These are phyloP conservation scores for Rhytidhysteron rufulum DNA, from an alignment of 2,329 filamentous ascomycete species.

Conservation along the genomic window DNA sequence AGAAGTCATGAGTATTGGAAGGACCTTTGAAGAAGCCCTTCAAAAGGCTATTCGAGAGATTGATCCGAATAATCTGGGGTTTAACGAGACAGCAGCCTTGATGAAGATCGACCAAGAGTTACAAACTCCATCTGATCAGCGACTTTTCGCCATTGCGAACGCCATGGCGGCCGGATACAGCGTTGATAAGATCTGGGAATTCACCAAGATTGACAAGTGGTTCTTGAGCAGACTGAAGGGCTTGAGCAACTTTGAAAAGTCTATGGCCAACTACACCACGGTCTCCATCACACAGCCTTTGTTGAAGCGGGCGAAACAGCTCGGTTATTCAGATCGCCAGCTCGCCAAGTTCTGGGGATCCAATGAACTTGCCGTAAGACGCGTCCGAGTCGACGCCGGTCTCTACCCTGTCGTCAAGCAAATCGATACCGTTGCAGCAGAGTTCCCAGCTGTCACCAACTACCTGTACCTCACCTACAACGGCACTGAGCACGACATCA, in stretches of 20 bases:
- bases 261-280: slow-evolving; percentile 67
- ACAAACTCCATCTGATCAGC: slow-evolving; percentile 95
- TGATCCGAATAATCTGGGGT: slow-evolving; percentile 92
- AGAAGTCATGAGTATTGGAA: slow-evolving; percentile 96
- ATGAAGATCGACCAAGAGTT: slow-evolving; percentile 97
- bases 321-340: slow-evolving; percentile 92
- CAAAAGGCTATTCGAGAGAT: slow-evolving; percentile 96
- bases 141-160: slow-evolving; percentile 95
- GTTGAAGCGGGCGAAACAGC: slow-evolving; percentile 80
- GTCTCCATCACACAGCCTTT: slow-evolving; percentile 61
- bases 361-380: slow-evolving; percentile 85
- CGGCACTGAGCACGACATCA: slow-evolving; percentile 76
- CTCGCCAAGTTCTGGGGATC: slow-evolving; percentile 92
- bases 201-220: slow-evolving; percentile 99
- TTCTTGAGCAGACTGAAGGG: slow-evolving; percentile 90
- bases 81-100: slow-evolving; percentile 77
- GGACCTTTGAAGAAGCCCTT: slow-evolving; percentile 96
- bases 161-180: slow-evolving; percentile 93
- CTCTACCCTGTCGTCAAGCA: slow-evolving; percentile 93
- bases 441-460: slow-evolving; percentile 92
- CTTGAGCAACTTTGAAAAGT: slow-evolving; percentile 81
- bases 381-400: slow-evolving; percentile 76
- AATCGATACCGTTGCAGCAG: slow-evolving; percentile 96
- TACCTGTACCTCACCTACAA: slow-evolving; percentile 98
- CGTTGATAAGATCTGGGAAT: slow-evolving; percentile 95